phyloP scores from a whole-genome alignment of 2,329 filamentous ascomycete species.

The Penicillium nordicum region DNA sequence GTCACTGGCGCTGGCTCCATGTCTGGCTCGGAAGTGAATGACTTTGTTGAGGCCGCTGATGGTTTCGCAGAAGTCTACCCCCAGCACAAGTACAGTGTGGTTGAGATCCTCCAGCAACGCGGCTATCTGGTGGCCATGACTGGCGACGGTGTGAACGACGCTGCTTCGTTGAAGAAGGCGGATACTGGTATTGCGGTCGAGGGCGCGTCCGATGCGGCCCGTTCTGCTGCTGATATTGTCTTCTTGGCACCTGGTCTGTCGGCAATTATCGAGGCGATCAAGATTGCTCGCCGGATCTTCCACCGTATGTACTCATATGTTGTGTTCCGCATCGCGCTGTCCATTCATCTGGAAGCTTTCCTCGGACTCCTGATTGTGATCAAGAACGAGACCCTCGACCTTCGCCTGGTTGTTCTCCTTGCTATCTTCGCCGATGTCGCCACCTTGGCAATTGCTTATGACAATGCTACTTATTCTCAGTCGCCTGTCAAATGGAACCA shows the following conservation, averaged over 20 bases:
- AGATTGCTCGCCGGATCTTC: constrained; percentile 92
- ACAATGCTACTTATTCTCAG: constrained; percentile 83
- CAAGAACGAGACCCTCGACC: constrained; percentile 77
- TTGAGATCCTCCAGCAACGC: constrained; percentile 89
- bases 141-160: constrained; percentile 93
- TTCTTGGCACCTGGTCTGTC: constrained; percentile 89
- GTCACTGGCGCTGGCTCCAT: constrained; percentile 87
- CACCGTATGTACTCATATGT: constrained; percentile 97
- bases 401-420: constrained; percentile 87
- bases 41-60: constrained; percentile 93
- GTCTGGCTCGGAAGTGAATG: constrained; percentile 89
- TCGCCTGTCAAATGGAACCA: constrained; percentile 92
- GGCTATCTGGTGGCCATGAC: constrained; percentile 95
- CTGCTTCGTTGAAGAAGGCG: constrained; percentile 89
- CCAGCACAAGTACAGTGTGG: constrained; percentile 92
- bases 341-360: constrained; percentile 87
- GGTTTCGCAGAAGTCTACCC: constrained; percentile 94
- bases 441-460: constrained; percentile 87
- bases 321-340: constrained; percentile 90
- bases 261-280: constrained; percentile 87
- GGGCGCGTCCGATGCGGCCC: constrained; percentile 85
- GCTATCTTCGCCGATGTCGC: constrained; percentile 93
- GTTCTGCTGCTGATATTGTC: constrained; percentile 88
- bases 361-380: constrained; percentile 89
- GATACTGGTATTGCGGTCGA: constrained; percentile 94